These are phyloP conservation scores for Xanthoconium stramineum DNA, from an alignment of 768 basidiomycete species.

Conservation along the genomic window DNA sequence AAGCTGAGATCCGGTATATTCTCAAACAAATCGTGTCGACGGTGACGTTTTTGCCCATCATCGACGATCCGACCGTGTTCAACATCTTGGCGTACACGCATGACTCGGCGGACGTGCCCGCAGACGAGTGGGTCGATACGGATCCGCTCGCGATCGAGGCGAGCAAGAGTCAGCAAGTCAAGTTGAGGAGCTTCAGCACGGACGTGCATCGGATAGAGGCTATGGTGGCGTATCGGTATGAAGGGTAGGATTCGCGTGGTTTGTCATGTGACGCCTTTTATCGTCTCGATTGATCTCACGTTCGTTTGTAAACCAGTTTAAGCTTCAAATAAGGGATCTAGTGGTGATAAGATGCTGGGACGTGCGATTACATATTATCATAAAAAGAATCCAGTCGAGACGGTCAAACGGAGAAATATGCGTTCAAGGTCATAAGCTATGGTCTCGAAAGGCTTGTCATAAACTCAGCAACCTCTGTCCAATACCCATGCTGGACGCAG, in stretches of 20 bases:
- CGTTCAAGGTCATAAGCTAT: not conserved
- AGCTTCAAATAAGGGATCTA: not conserved
- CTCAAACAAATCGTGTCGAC: constrained; percentile 97
- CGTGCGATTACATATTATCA: not conserved
- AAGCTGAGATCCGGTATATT: constrained; percentile 96
- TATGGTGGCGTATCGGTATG: constrained; percentile 96
- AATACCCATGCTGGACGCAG: constrained; percentile 53
- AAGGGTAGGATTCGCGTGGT: constrained; percentile 46
- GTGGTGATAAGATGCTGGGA: not conserved
- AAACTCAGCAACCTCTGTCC: constrained; percentile 50
- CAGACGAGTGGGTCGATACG: constrained; percentile 93
- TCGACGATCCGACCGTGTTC: constrained; percentile 94
- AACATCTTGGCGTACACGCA: constrained; percentile 96
- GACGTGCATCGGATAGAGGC: constrained; percentile 98
- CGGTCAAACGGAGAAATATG: not conserved
- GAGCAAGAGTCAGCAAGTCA: constrained; percentile 89
- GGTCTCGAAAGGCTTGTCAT: constrained; percentile 27
- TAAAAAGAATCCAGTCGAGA: not conserved
- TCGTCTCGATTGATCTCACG: not conserved
- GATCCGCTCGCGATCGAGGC: constrained; percentile 91
- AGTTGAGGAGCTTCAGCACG: constrained; percentile 94
- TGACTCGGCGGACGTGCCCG: constrained; percentile 88
- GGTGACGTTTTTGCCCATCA: constrained; percentile 93
- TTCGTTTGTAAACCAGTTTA: not conserved
- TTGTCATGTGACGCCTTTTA: not conserved